Base-by-base conservation (phyloP, 2,329 filamentous ascomycete species). In the Tolypocladium pustulatum region DNA sequence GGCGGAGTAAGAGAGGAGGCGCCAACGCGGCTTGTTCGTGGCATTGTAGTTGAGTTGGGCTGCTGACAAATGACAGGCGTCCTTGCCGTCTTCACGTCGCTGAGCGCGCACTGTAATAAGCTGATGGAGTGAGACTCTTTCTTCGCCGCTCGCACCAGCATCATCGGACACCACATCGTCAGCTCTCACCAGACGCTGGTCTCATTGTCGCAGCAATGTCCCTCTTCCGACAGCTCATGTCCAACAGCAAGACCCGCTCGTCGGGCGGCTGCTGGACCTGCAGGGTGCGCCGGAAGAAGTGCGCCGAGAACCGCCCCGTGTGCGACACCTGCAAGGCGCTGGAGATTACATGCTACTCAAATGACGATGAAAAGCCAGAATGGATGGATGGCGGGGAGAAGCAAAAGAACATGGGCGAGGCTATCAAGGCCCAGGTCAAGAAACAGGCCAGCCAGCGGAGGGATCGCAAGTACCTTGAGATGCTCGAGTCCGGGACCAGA, bases 221-320 rank as follows among this genome's bases (percentile, higher is more conserved):
- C 30, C 58, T 63, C 34, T 58, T 66, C 32, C 58, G 61, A 34
- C 60, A 62, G 53, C 62, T 66, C 56, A 61, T 68, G 57, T 58
- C 65, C 38, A 53, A 60, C 55, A 74, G 70, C 59, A 63, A 61
- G 54, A 54, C 57, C 36, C 72, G 76, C 46, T 77, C 74, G 60
- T 74, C 73, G 55, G 75, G 73, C 9, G 81, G 81, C 60, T 85
- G 82, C 66, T 85, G 81, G 81, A 85, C 81, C 2, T 86, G 83
- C 64, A 78, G 82, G 27, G 73, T 85, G 13, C 78, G 83, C 25
- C 80, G 80, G 63, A 86, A 86, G 65, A 85, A 84, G 65, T 86
- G 83, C 64, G 81, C 84, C 61, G 80, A 83, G 65, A 71, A 65
- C 30, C 75, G 73, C 2, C 81, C 82, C 13, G 65, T 76, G 12